Evolutionary conservation across 768 basidiomycete genomes (phyloP), one percentile per base, ranked within the genome.

Genomic region (Panaeolus papilionaceus): DNA sequence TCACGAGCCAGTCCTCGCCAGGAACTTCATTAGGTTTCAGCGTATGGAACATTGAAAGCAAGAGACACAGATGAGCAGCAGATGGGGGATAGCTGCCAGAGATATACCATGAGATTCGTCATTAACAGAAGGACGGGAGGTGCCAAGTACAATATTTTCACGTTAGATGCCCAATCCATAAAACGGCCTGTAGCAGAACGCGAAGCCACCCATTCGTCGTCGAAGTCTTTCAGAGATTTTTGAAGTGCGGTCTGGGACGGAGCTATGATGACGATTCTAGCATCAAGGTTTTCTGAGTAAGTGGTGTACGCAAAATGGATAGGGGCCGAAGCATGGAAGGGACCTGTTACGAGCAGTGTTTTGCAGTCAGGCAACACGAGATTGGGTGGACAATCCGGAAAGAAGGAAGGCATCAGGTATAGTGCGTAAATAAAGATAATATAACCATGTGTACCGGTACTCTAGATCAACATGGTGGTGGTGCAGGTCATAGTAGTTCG

Each of bases 311-410:
- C 83, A 40, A 93, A 80, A 69, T 92, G 88, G 61, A 94, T 79
- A 3, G 91, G 91, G 5, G 91, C 89, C 3, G 93, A 89, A 20
- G 89, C 77, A 63, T 87, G 88, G 73, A 88, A 91, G 0, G 79
- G 67, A 0, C 93, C 93, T 28, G 85, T 81, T 38, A 94, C 77
- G 12, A 94, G 79, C n/a, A 93, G 75, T 4, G 86, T 83, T 18
- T 75, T 78, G 77, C 88, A 92, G 1, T 70, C 71, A 4, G 92
- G 91, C n/a, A 92, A 76, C 8, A 58, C 2, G 11, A 73, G 58
- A 18, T 85, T 84, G 2, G 79, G 80, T 61, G 81, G 75, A 7
- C 73, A 73, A 26, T 69, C 64, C 23, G 39, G 85, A 79, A 85
- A 85, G 16, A 88, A 66, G 40, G 81, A 79, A 67, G 77, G 70